Conservation (phyloP, 139 green algal species). For the Closterium sp. region DNA sequence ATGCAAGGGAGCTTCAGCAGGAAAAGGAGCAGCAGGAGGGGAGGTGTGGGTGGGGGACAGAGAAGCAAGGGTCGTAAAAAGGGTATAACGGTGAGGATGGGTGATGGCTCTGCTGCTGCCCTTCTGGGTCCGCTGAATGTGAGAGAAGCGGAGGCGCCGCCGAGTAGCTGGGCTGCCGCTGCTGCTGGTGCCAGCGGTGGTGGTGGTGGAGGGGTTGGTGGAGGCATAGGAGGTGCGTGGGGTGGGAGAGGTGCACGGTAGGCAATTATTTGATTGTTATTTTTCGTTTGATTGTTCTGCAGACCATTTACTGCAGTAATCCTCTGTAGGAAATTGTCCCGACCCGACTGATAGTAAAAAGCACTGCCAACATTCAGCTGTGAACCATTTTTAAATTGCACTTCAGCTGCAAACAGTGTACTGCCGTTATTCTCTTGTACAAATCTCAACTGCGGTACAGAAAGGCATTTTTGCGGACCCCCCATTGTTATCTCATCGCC, state of each 20-base stretch:
- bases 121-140: neutral
- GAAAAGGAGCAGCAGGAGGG: neutral
- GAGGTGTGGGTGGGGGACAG: neutral
- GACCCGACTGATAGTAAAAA: too few species aligned
- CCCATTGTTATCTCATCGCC: too few species aligned
- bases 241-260: neutral
- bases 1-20: neutral
- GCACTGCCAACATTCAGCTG: too few species aligned
- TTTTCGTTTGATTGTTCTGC: neutral
- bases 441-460: too few species aligned
- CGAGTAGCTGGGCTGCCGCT: neutral
- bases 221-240: neutral
- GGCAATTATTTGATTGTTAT: neutral
- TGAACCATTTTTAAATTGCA: too few species aligned
- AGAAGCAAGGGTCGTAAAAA: conserved; percentile 16
- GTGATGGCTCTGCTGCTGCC: conserved; percentile 1
- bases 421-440: too few species aligned
- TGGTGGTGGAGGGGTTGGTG: neutral
- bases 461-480: too few species aligned
- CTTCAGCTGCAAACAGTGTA: too few species aligned
- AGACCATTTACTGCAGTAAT: neutral
- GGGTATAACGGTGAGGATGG: conserved; percentile 1
- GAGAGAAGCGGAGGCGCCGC: neutral
- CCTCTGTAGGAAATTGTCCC: neutral
- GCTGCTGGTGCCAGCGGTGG: too few species aligned